Base-by-base conservation (phyloP, 257 asterid genomes). In the Haberlea rhodopensis region DNA sequence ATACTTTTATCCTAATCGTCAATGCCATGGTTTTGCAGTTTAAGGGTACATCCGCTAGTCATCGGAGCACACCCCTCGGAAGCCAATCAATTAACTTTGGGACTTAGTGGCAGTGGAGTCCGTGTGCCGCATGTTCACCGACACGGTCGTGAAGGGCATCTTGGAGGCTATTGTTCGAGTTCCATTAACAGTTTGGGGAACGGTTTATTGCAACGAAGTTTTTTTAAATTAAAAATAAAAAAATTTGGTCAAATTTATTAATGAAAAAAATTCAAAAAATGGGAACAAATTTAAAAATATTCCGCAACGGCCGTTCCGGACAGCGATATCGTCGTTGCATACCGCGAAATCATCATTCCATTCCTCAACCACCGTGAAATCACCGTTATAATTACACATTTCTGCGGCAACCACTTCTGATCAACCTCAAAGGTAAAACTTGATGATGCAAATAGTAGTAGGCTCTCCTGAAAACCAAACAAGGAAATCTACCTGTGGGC, bases 341-440 rank as follows among this genome's bases (percentile, higher is more conserved):
- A n/a, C n/a, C n/a, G n/a, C n/a, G n/a, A n/a, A n/a, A n/a, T n/a
- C n/a, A n/a, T n/a, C n/a, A n/a, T n/a, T n/a, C n/a, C n/a, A n/a
- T n/a, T n/a, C n/a, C n/a, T n/a, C n/a, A n/a, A n/a, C n/a, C n/a
- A n/a, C n/a, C n/a, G n/a, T n/a, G n/a, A n/a, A n/a, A n/a, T n/a
- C n/a, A n/a, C n/a, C n/a, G n/a, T n/a, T n/a, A n/a, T n/a, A n/a
- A n/a, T n/a, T n/a, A n/a, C n/a, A n/a, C n/a, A n/a, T n/a, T 73
- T 67, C 84, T 48, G 84, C 75, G 57, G 82, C 81, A 27, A 83
- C 81, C 22, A 73, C 75, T 67, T 76, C 87, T 4, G 84, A 82
- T 71, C 84, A 82, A 43, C 80, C 71, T 13, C 82, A 71, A 66
- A 73, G 82, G 82, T 82, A 76, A 65, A 8, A 62, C 26, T 8